Conservation (phyloP, 1,284 basidiomycete species). For the Sporisorium reilianum region DNA sequence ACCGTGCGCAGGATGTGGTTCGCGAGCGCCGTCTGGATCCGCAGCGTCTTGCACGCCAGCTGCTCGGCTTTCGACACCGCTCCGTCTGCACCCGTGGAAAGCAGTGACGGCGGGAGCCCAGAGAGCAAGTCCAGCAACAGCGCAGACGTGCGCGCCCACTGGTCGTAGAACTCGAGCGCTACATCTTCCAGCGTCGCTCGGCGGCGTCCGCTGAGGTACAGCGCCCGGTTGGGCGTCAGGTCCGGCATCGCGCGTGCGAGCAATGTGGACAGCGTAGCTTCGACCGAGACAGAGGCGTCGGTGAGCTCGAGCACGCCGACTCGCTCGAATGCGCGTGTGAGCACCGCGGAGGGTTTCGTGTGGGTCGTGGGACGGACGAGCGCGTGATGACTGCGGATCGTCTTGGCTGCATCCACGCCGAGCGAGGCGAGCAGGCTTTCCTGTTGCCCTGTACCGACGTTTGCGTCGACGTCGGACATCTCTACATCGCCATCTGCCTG, state of each 20-base stretch:
- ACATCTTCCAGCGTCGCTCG: conserved; percentile 31
- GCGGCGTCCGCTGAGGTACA: conserved; percentile 12
- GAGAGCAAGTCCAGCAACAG: conserved; percentile 23
- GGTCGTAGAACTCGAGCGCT: conserved; percentile 12
- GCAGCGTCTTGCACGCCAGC: conserved; percentile 24
- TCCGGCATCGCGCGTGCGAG: conserved; percentile 26
- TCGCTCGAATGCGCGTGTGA: conserved; percentile 22
- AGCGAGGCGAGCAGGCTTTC: conserved; percentile 10
- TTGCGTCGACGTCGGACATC: conserved; percentile 19
- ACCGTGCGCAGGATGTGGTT: conserved; percentile 39
- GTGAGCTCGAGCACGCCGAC: conserved; percentile 31
- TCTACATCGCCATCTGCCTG: conserved; percentile 15
- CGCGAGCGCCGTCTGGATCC: conserved; percentile 36
- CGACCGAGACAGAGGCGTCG: conserved; percentile 37
- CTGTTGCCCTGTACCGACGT: neutral
- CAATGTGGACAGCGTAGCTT: conserved; percentile 12
- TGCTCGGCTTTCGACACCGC: conserved; percentile 6
- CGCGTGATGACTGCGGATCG: conserved; percentile 1
- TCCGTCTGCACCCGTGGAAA: neutral
- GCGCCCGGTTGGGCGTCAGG: conserved; percentile 18
- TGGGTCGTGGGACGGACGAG: neutral
- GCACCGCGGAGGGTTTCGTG: conserved; percentile 2
- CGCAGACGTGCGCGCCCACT: conserved; percentile 25
- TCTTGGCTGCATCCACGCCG: conserved; percentile 9
- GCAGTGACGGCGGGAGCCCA: conserved; percentile 3